These are phyloP conservation scores for Hymenochaete sp. DNA, from an alignment of 1,284 basidiomycete genomes.

Conservation along the genomic window DNA sequence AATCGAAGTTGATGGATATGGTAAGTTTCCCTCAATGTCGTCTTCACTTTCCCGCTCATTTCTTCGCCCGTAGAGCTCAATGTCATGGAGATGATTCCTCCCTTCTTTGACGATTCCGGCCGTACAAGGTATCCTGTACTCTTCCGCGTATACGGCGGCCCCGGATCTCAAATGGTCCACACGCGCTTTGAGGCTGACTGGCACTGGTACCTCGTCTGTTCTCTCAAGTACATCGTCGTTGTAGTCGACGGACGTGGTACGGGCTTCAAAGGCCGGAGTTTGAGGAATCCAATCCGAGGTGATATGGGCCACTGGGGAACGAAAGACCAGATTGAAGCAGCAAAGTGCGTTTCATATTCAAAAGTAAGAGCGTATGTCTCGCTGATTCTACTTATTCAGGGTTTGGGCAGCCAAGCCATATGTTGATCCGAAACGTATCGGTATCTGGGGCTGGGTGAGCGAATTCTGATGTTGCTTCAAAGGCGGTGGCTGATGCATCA, in stretches of 20 bases:
- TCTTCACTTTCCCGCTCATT: slow-evolving; percentile 14
- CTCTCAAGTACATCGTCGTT: slow-evolving; percentile 80
- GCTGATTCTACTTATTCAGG: slow-evolving; percentile 28
- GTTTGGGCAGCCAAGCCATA: slow-evolving; percentile 70
- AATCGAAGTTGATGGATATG: slow-evolving; percentile 71
- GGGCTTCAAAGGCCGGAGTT: slow-evolving; percentile 75
- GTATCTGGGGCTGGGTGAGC: slow-evolving; percentile 92
- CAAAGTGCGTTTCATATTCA: slow-evolving; percentile 43
- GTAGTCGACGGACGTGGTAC: slow-evolving; percentile 91
- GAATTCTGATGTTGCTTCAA: neutral
- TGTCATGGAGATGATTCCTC: slow-evolving; percentile 83
- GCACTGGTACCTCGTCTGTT: slow-evolving; percentile 80
- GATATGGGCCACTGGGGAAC: slow-evolving; percentile 85
- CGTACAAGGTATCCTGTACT: slow-evolving; percentile 90
- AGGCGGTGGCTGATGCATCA: too few species aligned
- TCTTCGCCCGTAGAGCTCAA: slow-evolving; percentile 56
- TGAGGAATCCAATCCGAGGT: slow-evolving; percentile 79
- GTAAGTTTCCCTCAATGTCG: slow-evolving; percentile 44
- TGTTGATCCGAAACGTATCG: slow-evolving; percentile 76
- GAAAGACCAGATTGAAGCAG: slow-evolving; percentile 80
- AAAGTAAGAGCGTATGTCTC: neutral
- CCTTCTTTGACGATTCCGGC: slow-evolving; percentile 86
- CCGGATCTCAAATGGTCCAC: slow-evolving; percentile 72
- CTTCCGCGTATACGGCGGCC: slow-evolving; percentile 90
- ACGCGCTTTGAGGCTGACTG: slow-evolving; percentile 66